Evolutionary conservation across 106 monocot genomes (phyloP), one percentile per base, ranked within the genome.

Genomic region (Dioscorea zingiberensis): DNA sequence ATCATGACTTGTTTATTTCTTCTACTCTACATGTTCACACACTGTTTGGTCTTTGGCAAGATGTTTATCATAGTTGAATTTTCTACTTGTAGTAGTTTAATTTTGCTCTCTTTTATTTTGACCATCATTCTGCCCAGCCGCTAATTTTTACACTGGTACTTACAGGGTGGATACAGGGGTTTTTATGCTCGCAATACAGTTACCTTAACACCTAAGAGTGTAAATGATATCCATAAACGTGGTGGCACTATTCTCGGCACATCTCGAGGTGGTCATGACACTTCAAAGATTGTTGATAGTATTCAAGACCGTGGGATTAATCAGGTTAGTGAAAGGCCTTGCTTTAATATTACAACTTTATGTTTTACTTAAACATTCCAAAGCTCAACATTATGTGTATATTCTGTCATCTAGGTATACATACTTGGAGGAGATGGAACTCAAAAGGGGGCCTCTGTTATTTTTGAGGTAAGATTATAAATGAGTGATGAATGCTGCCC

Each of bases 381-480:
- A 38, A 38, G 38, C 38, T 10, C 38, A 2, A 38, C 6, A 8
- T 38, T 38, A 38, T 38, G 6, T 3, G 7, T 10, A 38, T 6
- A 38, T 38, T 38, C 1, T 38, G 10, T 38, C 38, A 30, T 30
- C 18, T 66, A 93, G 93, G 88, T 93, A 23, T 93, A 85, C 54
- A 88, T 93, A 66, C 88, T 93, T 63, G 93, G 93, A 59, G 93
- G 88, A 28, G 93, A 93, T 74, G 93, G 93, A 76, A 93, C 88
- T 25, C 93, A 93, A 65, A 93, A 93, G 62, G 93, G 88, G n/a
- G 88, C 93, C 7, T 82, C 77, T 56, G 59, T 64, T 19, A 88
- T 93, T 65, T 93, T 71, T 76, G 83, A 88, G 85, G 93, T 88
- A 84, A 30, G 38, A n/a, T 55, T 59, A 69, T 68, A 58, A 59